Conservation (phyloP, 2,329 filamentous ascomycete species). For the Epichloe coenophiala region DNA sequence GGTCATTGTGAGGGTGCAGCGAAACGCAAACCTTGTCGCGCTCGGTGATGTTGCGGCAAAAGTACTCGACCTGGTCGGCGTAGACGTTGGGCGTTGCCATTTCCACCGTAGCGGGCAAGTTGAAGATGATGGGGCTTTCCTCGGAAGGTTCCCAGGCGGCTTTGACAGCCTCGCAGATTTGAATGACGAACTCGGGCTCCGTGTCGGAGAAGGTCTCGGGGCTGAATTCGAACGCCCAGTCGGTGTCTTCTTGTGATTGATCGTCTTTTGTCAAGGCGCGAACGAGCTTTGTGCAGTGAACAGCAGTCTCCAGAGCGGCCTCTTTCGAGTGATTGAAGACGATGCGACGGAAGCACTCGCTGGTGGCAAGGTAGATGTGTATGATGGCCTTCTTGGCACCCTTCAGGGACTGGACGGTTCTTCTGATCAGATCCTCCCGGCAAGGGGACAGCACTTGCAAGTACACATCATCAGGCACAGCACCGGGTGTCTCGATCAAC, state of each 20-base stretch:
- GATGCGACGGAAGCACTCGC: conserved; percentile 84
- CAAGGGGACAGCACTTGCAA: conserved; percentile 89
- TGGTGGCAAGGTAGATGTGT: conserved; percentile 92
- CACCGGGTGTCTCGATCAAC: conserved; percentile 71
- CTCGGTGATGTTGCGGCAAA: conserved; percentile 73
- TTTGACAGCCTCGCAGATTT: conserved; percentile 88
- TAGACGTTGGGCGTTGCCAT: conserved; percentile 91
- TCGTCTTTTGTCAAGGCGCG: conserved; percentile 79
- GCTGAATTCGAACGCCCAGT: conserved; percentile 73
- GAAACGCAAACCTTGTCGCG: conserved; percentile 80
- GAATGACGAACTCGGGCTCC: conserved; percentile 65
- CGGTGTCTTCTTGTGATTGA: conserved; percentile 39
- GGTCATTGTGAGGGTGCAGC: conserved; percentile 88
- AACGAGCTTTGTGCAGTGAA: conserved; percentile 75
- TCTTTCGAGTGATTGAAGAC: conserved; percentile 82
- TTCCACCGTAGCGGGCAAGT: conserved; percentile 91
- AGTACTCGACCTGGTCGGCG: conserved; percentile 93
- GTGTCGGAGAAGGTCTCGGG: conserved; percentile 89
- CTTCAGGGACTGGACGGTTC: conserved; percentile 77
- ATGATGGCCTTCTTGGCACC: conserved; percentile 89
- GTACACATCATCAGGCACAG: conserved; percentile 78
- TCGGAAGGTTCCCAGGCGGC: conserved; percentile 75
- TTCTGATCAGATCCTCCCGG: conserved; percentile 76
- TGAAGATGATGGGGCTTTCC: conserved; percentile 84
- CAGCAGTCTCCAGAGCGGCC: conserved; percentile 67